phyloP scores from a whole-genome alignment of 129 eudicot species.

The Lactuca saligna region DNA sequence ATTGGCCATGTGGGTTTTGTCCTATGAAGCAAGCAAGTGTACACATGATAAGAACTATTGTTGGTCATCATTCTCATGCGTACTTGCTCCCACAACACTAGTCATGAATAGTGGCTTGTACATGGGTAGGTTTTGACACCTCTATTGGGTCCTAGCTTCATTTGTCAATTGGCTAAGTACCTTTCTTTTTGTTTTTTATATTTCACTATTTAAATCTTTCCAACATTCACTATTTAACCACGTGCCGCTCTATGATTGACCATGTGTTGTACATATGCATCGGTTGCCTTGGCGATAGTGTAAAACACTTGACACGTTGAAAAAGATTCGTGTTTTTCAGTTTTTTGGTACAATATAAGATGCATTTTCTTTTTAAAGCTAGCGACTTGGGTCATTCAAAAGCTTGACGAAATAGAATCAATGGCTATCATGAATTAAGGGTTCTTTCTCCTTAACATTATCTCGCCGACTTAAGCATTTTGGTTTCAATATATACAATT shows the following conservation, averaged over 20 bases:
- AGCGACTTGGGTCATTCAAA: neutral
- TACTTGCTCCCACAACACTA: slow-evolving; percentile 14
- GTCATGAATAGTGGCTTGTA: slow-evolving; percentile 13
- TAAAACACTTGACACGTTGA: neutral
- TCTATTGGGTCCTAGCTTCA: slow-evolving; percentile 20
- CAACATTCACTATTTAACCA: slow-evolving; percentile 23
- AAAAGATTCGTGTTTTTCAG: neutral
- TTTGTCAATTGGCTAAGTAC: slow-evolving; percentile 21
- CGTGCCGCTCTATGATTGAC: slow-evolving; percentile 10
- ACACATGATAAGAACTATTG: slow-evolving; percentile 16
- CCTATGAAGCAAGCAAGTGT: slow-evolving; percentile 2
- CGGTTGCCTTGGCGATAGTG: neutral
- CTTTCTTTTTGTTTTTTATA: slow-evolving; percentile 23
- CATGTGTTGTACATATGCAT: neutral
- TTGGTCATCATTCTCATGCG: neutral
- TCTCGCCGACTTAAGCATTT: no score
- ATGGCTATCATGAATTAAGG: neutral
- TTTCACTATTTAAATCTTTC: slow-evolving; percentile 15
- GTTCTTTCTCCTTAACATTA: no score
- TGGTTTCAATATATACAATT: no score
- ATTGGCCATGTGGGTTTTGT: slow-evolving; percentile 10
- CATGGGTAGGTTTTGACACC: slow-evolving; percentile 21
- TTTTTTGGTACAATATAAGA: neutral
- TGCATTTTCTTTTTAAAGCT: neutral
- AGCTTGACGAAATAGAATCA: neutral